A percentile compares a stretch with the other conserved stretches of the same genome.
These are phyloP conservation scores for Eucalyptus grandis DNA, from an alignment of 345 rosid genomes.

Conservation along the genomic window DNA sequence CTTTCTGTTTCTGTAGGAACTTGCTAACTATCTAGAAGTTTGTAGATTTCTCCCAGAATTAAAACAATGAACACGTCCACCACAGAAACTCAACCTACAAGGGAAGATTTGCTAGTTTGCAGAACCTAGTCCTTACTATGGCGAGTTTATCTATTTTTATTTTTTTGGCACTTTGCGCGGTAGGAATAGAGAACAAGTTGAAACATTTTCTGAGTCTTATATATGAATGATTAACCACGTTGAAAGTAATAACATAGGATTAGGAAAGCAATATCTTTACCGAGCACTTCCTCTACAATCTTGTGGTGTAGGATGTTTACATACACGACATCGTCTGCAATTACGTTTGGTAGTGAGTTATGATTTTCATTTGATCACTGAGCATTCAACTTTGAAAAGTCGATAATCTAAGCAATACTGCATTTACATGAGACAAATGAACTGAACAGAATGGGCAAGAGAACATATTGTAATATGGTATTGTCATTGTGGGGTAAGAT, in stretches of 20 bases:
- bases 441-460: no score
- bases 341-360: not conserved
- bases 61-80: conserved; percentile 39
- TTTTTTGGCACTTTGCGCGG: no score
- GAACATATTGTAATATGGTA: fast-evolving
- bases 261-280: no score
- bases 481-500: not conserved
- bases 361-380: not conserved
- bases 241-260: no score
- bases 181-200: no score
- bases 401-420: not conserved
- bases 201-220: no score
- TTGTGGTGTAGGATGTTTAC: no score
- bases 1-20: conserved; percentile 7
- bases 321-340: not conserved
- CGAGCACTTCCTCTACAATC: no score
- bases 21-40: conserved; percentile 37
- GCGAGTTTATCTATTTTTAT: not conserved
- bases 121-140: conserved; percentile 17
- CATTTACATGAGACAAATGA: not conserved
- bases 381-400: not conserved
- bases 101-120: conserved; percentile 53
- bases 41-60: conserved; percentile 68
- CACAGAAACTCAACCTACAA: conserved; percentile 57
- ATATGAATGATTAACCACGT: no score